Evolutionary conservation across 2,329 filamentous ascomycete species (phyloP).

Genomic region (Ophioceras dolichostomum): DNA sequence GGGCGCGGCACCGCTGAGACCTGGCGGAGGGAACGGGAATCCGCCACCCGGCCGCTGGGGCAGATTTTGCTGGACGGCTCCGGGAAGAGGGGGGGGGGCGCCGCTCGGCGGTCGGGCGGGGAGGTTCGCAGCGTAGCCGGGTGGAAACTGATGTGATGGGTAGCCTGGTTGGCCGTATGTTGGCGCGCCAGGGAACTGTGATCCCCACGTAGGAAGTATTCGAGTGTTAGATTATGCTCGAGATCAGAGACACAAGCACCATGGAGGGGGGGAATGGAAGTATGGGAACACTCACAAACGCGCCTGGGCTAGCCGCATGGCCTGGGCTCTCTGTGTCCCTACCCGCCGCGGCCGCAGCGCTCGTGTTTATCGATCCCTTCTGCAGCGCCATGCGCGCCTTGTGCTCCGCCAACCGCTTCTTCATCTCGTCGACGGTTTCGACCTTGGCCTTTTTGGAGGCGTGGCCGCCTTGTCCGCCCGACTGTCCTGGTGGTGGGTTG

Average conservation of each 20-base stretch:
- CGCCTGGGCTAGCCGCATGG: slow-evolving; percentile 36
- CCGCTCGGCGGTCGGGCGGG: slow-evolving; percentile 30
- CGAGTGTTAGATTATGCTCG: too few species aligned
- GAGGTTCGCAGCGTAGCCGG: slow-evolving; percentile 15
- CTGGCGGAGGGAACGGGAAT: slow-evolving; percentile 16
- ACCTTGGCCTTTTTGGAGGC: slow-evolving; percentile 60
- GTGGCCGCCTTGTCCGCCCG: slow-evolving; percentile 40
- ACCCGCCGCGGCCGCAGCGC: too few species aligned
- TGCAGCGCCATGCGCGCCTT: slow-evolving; percentile 55
- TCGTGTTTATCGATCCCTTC: slow-evolving; percentile 40
- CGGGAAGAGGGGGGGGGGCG: too few species aligned
- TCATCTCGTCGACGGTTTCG: slow-evolving; percentile 65
- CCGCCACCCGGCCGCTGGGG: slow-evolving; percentile 16
- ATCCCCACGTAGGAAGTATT: too few species aligned
- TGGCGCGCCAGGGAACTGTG: slow-evolving; percentile 30
- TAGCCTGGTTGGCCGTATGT: slow-evolving; percentile 7
- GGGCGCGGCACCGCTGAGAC: too few species aligned
- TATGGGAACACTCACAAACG: slow-evolving; percentile 40
- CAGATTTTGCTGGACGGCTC: slow-evolving; percentile 10
- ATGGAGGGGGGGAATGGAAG: background rate
- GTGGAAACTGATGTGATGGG: background rate
- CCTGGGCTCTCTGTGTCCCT: slow-evolving; percentile 36
- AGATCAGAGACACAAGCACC: slow-evolving; percentile 1
- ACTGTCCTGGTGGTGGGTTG: slow-evolving; percentile 61
- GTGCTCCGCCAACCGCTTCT: slow-evolving; percentile 67